Conservation (phyloP, 2,329 filamentous ascomycete species). For the Uncinocarpus reesii region DNA sequence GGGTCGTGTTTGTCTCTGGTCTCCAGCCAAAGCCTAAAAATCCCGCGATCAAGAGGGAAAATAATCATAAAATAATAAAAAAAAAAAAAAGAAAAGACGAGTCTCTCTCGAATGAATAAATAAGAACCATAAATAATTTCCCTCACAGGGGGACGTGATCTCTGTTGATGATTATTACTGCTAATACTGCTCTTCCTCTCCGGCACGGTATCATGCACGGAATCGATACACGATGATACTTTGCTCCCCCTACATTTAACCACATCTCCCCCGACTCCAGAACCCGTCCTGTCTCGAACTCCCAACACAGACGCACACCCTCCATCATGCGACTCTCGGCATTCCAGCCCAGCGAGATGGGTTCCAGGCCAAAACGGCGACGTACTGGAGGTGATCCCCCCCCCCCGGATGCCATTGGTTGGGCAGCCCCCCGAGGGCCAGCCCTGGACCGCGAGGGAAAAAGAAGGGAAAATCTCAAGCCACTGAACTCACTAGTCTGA, state of each 20-base stretch:
- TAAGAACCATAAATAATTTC: not conserved
- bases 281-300: not conserved
- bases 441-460: not conserved
- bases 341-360: not conserved
- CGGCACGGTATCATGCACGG: not conserved
- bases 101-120: slow-evolving; percentile 2
- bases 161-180: no score
- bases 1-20: no score
- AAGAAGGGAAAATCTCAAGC: not conserved
- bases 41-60: slow-evolving; percentile 4
- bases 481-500: not conserved
- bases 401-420: slow-evolving; percentile 1
- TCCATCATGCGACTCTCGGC: slow-evolving; percentile 3
- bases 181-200: not conserved
- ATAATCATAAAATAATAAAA: not conserved
- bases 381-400: not conserved
- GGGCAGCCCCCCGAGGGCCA: slow-evolving; percentile 5
- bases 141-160: not conserved
- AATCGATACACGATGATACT: slow-evolving; percentile 6
- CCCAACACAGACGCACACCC: not conserved
- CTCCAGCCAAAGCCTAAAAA: not conserved
- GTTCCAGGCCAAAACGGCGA: slow-evolving; percentile 2
- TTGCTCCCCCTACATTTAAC: not conserved
- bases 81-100: slow-evolving; percentile 11
- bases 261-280: not conserved